A percentile compares a stretch with the other conserved stretches of the same genome.
Evolutionary conservation across 306 rosid species (phyloP).

Genomic region (Vigna reflexopilosa): DNA sequence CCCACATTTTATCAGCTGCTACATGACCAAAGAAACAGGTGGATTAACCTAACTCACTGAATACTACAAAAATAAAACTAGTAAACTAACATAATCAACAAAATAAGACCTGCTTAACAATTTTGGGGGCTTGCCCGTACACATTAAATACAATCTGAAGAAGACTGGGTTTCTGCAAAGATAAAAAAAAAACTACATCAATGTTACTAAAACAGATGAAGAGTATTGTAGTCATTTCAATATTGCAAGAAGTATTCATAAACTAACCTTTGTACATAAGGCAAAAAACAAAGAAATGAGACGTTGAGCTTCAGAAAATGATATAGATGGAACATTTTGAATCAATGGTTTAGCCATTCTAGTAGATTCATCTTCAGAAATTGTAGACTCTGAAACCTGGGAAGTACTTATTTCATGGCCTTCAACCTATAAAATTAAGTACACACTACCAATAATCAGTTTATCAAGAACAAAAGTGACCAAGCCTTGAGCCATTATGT

Average conservation of each 20-base stretch:
- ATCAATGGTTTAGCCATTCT: slow-evolving; percentile 47
- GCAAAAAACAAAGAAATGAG: slow-evolving; percentile 89
- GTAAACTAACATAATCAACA: slow-evolving; percentile 34
- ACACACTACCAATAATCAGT: slow-evolving; percentile 16
- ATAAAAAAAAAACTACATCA: slow-evolving; percentile 39
- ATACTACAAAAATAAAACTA: slow-evolving; percentile 15
- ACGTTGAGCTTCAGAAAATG: slow-evolving; percentile 85
- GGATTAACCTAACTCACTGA: slow-evolving; percentile 21
- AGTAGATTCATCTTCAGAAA: slow-evolving; percentile 65
- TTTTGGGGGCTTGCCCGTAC: slow-evolving; percentile 71
- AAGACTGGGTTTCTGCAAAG: slow-evolving; percentile 86
- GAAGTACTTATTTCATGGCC: slow-evolving; percentile 66
- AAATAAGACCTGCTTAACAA: slow-evolving; percentile 81
- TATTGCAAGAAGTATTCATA: too few species aligned
- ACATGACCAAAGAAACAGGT: slow-evolving; percentile 13
- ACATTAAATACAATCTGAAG: slow-evolving; percentile 81
- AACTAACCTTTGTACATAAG: slow-evolving; percentile 81
- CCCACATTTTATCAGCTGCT: background rate
- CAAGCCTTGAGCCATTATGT: background rate
- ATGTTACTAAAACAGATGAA: slow-evolving; percentile 30
- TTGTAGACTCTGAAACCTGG: slow-evolving; percentile 63
- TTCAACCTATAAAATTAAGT: slow-evolving; percentile 61
- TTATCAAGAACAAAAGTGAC: slow-evolving; percentile 31
- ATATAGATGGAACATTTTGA: slow-evolving; percentile 56
- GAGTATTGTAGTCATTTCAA: slow-evolving; percentile 27